Percentiles rank a stretch among this genome's conserved stretches.
Evolutionary conservation across 2,329 filamentous ascomycete genomes (phyloP).

Genomic region (Fusarium stilboides): DNA sequence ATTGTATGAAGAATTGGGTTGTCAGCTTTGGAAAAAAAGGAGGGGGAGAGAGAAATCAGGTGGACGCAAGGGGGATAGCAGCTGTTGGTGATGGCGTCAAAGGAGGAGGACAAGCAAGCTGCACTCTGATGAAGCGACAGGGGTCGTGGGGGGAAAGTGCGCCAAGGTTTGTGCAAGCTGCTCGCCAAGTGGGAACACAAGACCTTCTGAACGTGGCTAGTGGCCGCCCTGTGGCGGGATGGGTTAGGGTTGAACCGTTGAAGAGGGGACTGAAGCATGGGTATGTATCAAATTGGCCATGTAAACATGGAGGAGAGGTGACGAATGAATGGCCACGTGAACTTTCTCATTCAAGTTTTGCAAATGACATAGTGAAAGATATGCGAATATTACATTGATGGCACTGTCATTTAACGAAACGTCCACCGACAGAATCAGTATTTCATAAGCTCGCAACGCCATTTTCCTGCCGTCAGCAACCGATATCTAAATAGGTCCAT

Average conservation of each 20-base stretch:
- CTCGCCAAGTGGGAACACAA: conserved; percentile 34
- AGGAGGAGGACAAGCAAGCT: conserved; percentile 30
- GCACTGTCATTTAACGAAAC: background rate
- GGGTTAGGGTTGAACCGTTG: conserved; percentile 44
- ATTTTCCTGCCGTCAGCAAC: background rate
- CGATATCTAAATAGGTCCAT: conserved; percentile 29
- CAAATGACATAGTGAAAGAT: background rate
- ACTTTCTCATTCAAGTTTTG: background rate
- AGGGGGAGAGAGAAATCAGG: conserved; percentile 11
- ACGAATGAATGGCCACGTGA: background rate
- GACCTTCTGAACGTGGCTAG: conserved; percentile 23
- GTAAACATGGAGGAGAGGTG: background rate
- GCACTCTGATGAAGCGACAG: conserved; percentile 33
- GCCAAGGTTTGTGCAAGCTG: conserved; percentile 10
- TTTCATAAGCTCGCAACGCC: conserved; percentile 4
- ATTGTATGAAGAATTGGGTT: conserved; percentile 1
- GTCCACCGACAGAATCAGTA: background rate
- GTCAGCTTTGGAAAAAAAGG: background rate
- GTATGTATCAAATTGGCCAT: conserved; percentile 5
- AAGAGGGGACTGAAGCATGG: conserved; percentile 7
- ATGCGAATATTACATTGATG: background rate
- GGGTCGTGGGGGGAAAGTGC: conserved; percentile 31
- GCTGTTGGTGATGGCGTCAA: conserved; percentile 46
- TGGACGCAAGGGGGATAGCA: conserved; percentile 27
- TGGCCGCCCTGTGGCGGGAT: conserved; percentile 33